Evolutionary conservation across 345 rosid species (phyloP), one percentile per base, ranked within the genome.

Genomic region (Euclidium syriacum): DNA sequence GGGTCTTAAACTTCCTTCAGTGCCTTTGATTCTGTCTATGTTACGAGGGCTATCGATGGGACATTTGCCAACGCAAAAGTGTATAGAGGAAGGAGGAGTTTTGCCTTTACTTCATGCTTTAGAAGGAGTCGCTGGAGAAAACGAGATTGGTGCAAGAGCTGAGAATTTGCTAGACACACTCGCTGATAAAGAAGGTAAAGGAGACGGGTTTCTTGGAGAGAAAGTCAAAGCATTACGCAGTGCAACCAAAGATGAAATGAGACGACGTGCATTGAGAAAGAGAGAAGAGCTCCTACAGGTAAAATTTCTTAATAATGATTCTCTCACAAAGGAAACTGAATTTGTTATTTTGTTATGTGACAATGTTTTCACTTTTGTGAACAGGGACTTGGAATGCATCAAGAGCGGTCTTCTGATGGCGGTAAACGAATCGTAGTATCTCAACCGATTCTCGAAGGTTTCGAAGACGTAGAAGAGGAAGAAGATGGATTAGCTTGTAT

Each of bases 21-120:
- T 84, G 42, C 99, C 99, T n/a, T 87, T 72, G 68, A 78, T 94
- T 70, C 72, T 94, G 67, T 86, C 99, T 35, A 87, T 90, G 95
- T 77, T 94, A 46, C 83, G 87, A 75, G 97, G 99, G 65, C 75
- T 94, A 77, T 90, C 97, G n/a, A 94, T 84, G 81, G 99, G 99
- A 58, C 97, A 90, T 79, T 69, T 86, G 66, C 79, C 96, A 33
- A 87, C 99, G 7, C 99, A 87, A 61, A 80, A 49, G 27, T 84
- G 91, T 74, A 86, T 94, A 70, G 91, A 90, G 53, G 87, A 87
- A 68, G 92, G 87, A 53, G 97, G 83, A 29, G 79, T 90, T 62
- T 64, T 94, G 55, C 84, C 87, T 6, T 68, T 94, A 73, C 99
- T 94, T 55, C 99, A 94, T 79, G 85, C 89, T 62, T 62, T 94